A percentile compares a stretch with the other conserved stretches of the same genome.
Evolutionary conservation across 805 yeast genomes (phyloP).

Genomic region (Ogataea haglerorum): DNA sequence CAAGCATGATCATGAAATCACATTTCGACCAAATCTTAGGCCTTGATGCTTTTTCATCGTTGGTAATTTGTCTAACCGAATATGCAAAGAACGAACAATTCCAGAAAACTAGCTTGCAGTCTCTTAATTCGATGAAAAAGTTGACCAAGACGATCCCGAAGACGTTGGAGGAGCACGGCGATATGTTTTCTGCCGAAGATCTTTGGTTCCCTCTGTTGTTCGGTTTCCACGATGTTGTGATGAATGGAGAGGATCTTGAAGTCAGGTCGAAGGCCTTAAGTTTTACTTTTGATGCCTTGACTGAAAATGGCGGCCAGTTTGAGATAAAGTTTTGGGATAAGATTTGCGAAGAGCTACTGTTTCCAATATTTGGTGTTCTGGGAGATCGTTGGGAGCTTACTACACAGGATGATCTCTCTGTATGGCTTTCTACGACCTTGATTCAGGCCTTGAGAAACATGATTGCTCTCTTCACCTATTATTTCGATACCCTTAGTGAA

Average conservation of each 20-base stretch:
- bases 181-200: constrained; percentile 44
- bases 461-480: constrained; percentile 78
- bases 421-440: constrained; percentile 95
- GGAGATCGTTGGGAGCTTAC: constrained; percentile 71
- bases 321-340: constrained; percentile 76
- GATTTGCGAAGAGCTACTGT: constrained; percentile 70
- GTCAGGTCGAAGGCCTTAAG: constrained; percentile 87
- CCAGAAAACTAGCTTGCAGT: constrained; percentile 76
- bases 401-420: constrained; percentile 81
- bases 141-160: constrained; percentile 59
- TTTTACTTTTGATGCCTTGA: constrained; percentile 75
- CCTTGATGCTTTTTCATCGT: constrained; percentile 65
- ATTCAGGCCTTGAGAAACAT: constrained; percentile 91
- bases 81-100: constrained; percentile 80
- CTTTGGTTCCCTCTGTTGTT: constrained; percentile 85
- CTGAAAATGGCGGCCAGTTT: constrained; percentile 75
- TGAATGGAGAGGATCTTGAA: constrained; percentile 92
- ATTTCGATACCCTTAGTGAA: constrained; percentile 70
- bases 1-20: constrained; percentile 57
- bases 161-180: constrained; percentile 26
- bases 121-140: constrained; percentile 68
- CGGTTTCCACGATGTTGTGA: constrained; percentile 83
- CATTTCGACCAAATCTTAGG: constrained; percentile 59
- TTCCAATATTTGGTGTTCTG: constrained; percentile 86
- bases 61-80: constrained; percentile 73